Evolutionary conservation across 2,329 filamentous ascomycete genomes (phyloP), one percentile per base, ranked within the genome.

Genomic region (Ophiostoma sp.): DNA sequence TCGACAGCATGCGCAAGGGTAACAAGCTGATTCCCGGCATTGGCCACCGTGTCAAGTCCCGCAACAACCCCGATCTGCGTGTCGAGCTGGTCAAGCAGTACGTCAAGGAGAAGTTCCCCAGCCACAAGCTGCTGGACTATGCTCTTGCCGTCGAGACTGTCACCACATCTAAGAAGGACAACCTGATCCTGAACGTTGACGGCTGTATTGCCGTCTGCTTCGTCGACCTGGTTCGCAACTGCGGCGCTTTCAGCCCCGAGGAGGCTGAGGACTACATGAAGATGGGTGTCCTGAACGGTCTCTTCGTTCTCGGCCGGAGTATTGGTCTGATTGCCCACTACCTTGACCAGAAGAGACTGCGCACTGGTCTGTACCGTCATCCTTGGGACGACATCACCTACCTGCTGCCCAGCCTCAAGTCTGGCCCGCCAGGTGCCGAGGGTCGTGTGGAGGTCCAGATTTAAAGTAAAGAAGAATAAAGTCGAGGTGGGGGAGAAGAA

Each of bases 11-110:
- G 94, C 89, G 95, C 81, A 99, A 98, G 86, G 92, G 95, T 83
- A 99, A 99, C 89, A 99, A 98, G 87, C 93, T 99, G 75, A 98
- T 99, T 75, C 95, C 95, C 72, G 95, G 95, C 85, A 99, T 99
- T 76, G 95, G 95, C 75, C 95, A 99, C 87, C 92, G 93, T 82
- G 92, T 99, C 86, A 99, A 99, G 88, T 99, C 95, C 74, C 91
- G 95, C 77, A 97, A 98, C 87, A 99, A 99, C 89, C 95, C 95
- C 72, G 95, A 99, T 88, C 89, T 99, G 75, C 95, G 95, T 86
- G 95, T 99, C 75, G 94, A 98, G 85, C 90, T 99, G 70, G 95
- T 99, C 78, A 99, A 98, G 87, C 94, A 99, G 83, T 99, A 95
- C 81, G 95, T 96, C 78, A 86, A 93, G 82, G 91, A 93, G 85